Percentiles rank a stretch among this genome's conserved stretches.
These are phyloP conservation scores for Aspergillus mulundensis DNA, from an alignment of 495 filamentous ascomycete species.

Conservation along the genomic window DNA sequence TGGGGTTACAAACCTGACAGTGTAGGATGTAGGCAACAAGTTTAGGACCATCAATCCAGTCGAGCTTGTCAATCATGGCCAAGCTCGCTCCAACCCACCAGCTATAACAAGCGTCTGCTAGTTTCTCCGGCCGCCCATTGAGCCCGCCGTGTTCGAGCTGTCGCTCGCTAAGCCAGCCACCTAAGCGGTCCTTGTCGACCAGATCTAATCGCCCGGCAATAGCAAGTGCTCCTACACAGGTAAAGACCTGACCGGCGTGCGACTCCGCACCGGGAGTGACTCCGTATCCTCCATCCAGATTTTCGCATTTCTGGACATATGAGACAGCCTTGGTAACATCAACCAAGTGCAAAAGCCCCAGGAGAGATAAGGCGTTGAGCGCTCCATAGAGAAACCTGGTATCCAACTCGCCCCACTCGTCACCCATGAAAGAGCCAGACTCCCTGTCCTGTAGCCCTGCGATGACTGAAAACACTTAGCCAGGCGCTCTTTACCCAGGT, in stretches of 20 bases:
- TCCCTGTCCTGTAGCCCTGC: slow-evolving; percentile 72
- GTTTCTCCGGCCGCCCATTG: slow-evolving; percentile 92
- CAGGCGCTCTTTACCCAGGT: background rate
- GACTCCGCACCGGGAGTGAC: slow-evolving; percentile 84
- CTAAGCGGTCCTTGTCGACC: slow-evolving; percentile 77
- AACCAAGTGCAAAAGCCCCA: slow-evolving; percentile 64
- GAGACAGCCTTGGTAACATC: slow-evolving; percentile 74
- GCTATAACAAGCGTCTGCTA: slow-evolving; percentile 95
- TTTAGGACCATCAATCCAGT: slow-evolving; percentile 85
- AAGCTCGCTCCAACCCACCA: slow-evolving; percentile 95
- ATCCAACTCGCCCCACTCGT: slow-evolving; percentile 94
- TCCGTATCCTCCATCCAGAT: slow-evolving; percentile 92
- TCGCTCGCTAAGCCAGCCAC: slow-evolving; percentile 87
- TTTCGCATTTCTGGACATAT: slow-evolving; percentile 75
- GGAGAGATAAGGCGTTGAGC: slow-evolving; percentile 78
- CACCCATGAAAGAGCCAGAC: slow-evolving; percentile 84
- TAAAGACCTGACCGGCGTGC: slow-evolving; percentile 90
- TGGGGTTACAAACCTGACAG: slow-evolving; percentile 57
- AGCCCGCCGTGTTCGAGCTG: slow-evolving; percentile 84
- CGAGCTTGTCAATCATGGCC: slow-evolving; percentile 78
- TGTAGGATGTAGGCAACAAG: slow-evolving; percentile 75
- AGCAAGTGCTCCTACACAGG: slow-evolving; percentile 82
- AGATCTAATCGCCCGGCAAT: slow-evolving; percentile 80
- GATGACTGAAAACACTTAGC: slow-evolving; percentile 57
- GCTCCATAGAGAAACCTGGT: slow-evolving; percentile 91